Conservation (phyloP, 164 flowering plant genomes). For the Umbellularia californica region DNA sequence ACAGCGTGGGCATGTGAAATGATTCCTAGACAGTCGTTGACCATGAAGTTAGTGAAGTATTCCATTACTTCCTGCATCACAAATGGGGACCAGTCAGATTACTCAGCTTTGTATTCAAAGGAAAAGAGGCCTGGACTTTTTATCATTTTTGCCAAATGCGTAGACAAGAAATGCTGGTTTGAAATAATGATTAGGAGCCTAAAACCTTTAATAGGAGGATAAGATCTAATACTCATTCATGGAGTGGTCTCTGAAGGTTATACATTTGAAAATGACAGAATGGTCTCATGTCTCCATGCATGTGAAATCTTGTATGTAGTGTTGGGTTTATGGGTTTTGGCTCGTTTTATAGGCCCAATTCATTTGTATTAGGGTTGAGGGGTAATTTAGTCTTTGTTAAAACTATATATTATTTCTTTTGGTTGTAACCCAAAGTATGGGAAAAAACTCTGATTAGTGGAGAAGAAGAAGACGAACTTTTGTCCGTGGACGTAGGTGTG, state of each 20-base stretch:
- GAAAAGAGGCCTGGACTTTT: neutral
- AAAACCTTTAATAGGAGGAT: neutral
- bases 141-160: neutral
- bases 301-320: neutral
- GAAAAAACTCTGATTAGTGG: too few relatives aligned
- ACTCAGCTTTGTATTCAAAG: neutral
- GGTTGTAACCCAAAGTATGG: too few relatives aligned
- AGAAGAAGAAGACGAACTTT: too few relatives aligned
- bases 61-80: slow-evolving; percentile 59
- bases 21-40: slow-evolving; percentile 77
- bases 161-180: neutral
- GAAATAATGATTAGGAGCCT: neutral
- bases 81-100: neutral
- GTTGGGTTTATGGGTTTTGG: too few relatives aligned
- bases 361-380: too few relatives aligned
- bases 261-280: neutral
- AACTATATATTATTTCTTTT: too few relatives aligned
- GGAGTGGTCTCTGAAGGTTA: neutral
- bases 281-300: neutral
- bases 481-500: too few relatives aligned
- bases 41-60: slow-evolving; percentile 69
- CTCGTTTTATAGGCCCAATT: too few relatives aligned
- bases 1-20: slow-evolving; percentile 76
- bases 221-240: neutral
- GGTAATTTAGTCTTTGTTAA: too few relatives aligned